Base-by-base conservation (phyloP, 352 stramenopile species). In the Phytophthora tubulina region DNA sequence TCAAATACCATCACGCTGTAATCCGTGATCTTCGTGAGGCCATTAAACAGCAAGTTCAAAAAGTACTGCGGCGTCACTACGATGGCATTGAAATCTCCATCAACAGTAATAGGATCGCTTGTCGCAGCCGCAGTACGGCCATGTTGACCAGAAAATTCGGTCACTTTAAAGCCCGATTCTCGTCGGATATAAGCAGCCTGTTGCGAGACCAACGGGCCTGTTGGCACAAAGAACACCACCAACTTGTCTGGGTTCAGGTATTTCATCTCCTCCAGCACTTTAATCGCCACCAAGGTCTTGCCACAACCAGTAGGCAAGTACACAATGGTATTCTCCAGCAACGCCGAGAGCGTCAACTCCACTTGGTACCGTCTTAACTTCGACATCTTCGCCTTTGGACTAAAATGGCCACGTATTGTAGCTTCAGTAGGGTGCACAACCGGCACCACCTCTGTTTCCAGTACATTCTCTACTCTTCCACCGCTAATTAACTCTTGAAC, bases 1-100 rank as follows among this genome's bases (percentile, higher is more conserved):
- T 95, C 88, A 72, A 95, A 93, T 14, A 95, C 81, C 76, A 95
- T 80, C 41, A 86, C 66, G 49, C 83, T 90, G 17, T 91, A 90
- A 54, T 93, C 75, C 11, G 79, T 78, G 14, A 93, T 77, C 3
- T 44, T 64, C 0, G 87, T 74, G 14, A 70, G 62, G 0, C 50
- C 14, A 9, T 76, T 69, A 46, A 68, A 78, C 9, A 92, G 30
- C 70, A 90, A 78, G 58, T 94, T 94, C 17, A 82, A 54, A 42
- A 94, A 94, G 45, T 84, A 93, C 64, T 92, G 81, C 1, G 86
- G 85, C 3, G 88, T 95, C 36, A 86, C 82, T 11, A 91, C 81
- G 0, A 95, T 39, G 0, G 69, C 86, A 56, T 91, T 72, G 4
- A 81, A 33, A 33, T 76, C 67, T 35, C 67, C 45, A 49, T 77